phyloP scores from a whole-genome alignment of 2,329 filamentous ascomycete genomes.

The Arthrobotrys conoides region DNA sequence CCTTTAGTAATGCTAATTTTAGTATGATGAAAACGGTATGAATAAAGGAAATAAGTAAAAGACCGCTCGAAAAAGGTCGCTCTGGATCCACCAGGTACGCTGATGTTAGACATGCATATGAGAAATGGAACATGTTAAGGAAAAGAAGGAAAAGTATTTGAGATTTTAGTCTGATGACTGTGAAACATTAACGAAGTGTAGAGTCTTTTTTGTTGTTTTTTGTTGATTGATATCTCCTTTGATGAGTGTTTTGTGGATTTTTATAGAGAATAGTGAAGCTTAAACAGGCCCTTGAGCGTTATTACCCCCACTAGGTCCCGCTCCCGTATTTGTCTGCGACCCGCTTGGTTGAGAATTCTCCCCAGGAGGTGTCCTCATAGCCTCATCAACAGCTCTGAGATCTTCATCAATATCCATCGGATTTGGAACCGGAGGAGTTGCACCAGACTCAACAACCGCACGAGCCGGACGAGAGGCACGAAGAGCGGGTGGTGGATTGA shows the following conservation, averaged over 20 bases:
- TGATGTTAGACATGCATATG: neutral
- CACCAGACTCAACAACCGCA: too few species aligned
- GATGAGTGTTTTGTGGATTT: neutral
- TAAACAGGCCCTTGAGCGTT: neutral
- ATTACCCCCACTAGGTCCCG: neutral
- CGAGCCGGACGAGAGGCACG: neutral
- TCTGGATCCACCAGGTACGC: neutral
- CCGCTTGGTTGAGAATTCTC: neutral
- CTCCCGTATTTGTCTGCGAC: neutral
- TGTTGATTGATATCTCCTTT: neutral
- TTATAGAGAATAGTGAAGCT: neutral
- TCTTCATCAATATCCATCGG: neutral
- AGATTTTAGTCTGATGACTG: neutral
- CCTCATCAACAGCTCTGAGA: neutral
- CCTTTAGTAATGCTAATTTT: neutral
- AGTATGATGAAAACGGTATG: neutral
- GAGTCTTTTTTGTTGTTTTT: neutral
- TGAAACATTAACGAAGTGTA: neutral
- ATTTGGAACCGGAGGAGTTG: neutral
- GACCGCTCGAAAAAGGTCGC: neutral
- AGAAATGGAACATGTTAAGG: neutral
- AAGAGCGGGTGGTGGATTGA: neutral
- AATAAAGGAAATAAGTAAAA: neutral
- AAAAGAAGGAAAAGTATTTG: slow-evolving; percentile 1
- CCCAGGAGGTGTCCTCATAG: neutral